Conservation (phyloP, 257 asterid genomes). For the Nicotiana attenuata region DNA sequence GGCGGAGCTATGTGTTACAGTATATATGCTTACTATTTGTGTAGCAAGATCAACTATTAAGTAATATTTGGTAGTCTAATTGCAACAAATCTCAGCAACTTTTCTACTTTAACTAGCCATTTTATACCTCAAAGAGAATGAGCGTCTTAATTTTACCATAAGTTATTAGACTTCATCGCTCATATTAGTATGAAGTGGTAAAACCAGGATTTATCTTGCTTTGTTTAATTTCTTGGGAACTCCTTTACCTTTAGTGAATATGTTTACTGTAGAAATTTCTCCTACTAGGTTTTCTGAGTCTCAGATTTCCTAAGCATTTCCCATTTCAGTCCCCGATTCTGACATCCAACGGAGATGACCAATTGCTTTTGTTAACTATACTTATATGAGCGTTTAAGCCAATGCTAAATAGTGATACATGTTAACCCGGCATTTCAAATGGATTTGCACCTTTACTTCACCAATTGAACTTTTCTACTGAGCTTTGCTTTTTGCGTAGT, state of each 20-base stretch:
- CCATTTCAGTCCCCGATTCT: background rate
- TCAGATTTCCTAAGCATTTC: background rate
- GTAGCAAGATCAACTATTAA: background rate
- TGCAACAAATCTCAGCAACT: background rate
- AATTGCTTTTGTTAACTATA: background rate
- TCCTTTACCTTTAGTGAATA: background rate
- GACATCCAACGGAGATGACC: background rate
- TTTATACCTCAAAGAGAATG: background rate
- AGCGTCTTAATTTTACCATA: background rate
- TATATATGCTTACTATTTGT: background rate
- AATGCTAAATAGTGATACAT: background rate
- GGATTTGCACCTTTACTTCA: background rate
- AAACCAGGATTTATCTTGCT: background rate
- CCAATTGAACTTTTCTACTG: background rate
- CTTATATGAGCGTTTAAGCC: background rate
- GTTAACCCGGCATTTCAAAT: background rate
- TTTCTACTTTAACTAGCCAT: background rate
- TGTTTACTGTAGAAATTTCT: background rate
- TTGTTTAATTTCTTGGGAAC: background rate
- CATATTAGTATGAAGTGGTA: background rate
- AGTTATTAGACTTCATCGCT: background rate
- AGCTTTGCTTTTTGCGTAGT: background rate
- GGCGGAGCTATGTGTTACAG: background rate
- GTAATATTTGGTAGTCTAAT: background rate
- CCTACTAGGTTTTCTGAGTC: background rate